phyloP scores from a whole-genome alignment of 371 early-diverging fungal genomes.

The Polyrhizophydium stewartii region DNA sequence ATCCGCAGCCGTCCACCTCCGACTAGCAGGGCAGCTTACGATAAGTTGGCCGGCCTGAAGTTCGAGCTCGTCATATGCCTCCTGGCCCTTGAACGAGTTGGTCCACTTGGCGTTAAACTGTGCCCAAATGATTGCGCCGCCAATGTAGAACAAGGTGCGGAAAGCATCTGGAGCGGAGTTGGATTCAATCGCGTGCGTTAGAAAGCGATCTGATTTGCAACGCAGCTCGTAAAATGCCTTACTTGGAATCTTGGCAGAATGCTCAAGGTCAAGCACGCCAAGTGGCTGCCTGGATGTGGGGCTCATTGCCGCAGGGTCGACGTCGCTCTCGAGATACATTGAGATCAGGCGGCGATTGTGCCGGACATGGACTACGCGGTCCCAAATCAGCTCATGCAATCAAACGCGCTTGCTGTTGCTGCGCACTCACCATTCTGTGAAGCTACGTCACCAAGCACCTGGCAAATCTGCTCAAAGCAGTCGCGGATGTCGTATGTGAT shows the following conservation, averaged over 20 bases:
- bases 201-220: background rate
- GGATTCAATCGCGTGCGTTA: background rate
- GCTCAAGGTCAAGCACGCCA: background rate
- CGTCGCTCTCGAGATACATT: background rate
- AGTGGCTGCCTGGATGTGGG: background rate
- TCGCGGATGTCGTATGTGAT: slow-evolving; percentile 9
- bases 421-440: slow-evolving; percentile 2
- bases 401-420: background rate
- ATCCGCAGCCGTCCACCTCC: background rate
- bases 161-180: background rate
- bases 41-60: background rate
- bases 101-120: background rate
- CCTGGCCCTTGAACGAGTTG: background rate
- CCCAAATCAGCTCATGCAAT: background rate
- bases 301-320: background rate
- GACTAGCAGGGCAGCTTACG: background rate
- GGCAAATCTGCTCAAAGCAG: slow-evolving; percentile 8
- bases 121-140: background rate
- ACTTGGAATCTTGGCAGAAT: background rate
- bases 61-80: slow-evolving; percentile 6
- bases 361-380: background rate
- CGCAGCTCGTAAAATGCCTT: background rate
- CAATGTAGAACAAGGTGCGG: too few relatives aligned
- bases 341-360: background rate
- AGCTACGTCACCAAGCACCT: slow-evolving; percentile 1